Evolutionary conservation across 805 yeast genomes (phyloP).

Genomic region (Nakazawaea peltata): DNA sequence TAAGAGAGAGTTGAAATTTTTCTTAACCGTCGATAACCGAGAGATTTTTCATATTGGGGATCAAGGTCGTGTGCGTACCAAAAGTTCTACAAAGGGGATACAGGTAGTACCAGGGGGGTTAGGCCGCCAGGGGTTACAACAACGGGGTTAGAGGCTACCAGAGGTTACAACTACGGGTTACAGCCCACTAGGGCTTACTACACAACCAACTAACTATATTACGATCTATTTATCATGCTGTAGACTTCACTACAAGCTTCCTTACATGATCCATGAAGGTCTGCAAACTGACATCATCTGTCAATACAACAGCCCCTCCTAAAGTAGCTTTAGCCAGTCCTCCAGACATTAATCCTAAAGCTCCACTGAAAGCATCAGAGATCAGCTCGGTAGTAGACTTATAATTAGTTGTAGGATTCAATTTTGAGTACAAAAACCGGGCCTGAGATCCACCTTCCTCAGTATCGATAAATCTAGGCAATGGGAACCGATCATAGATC

Average conservation of each 20-base stretch:
- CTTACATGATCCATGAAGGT: constrained; percentile 48
- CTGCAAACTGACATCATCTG: constrained; percentile 55
- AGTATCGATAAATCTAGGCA: constrained; percentile 65
- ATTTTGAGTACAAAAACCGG: constrained; percentile 58
- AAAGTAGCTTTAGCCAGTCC: constrained; percentile 11
- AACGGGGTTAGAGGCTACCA: no score
- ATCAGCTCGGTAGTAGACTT: constrained; percentile 20
- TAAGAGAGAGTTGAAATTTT: no score
- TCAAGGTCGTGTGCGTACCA: no score
- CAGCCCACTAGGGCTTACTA: no score
- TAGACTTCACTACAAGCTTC: constrained; percentile 21
- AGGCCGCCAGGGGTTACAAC: no score
- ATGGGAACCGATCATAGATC: constrained; percentile 58
- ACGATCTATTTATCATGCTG: not conserved
- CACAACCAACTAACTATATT: no score
- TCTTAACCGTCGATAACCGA: no score
- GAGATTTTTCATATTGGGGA: no score
- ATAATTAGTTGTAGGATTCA: constrained; percentile 59
- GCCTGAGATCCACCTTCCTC: constrained; percentile 77
- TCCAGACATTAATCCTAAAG: constrained; percentile 22
- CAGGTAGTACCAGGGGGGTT: no score
- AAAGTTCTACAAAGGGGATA: no score
- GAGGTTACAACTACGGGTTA: no score
- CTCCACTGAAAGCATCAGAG: constrained; percentile 17
- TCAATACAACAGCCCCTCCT: constrained; percentile 33